Percentiles rank a stretch among this genome's conserved stretches.
Evolutionary conservation across 148 eudicot species (phyloP).

Genomic region (Chenopodium suecicum): DNA sequence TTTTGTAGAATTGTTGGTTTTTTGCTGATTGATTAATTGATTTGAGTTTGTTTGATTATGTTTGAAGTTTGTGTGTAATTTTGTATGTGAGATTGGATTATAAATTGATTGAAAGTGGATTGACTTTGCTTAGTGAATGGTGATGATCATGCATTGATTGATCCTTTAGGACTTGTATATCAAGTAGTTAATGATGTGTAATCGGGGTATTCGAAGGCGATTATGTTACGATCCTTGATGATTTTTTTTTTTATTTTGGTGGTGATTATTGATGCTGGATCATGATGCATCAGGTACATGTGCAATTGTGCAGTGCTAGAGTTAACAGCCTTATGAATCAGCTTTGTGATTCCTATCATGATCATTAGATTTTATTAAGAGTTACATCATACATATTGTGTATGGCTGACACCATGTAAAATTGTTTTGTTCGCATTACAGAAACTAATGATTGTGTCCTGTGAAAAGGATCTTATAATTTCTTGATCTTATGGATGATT

Average conservation of each 20-base stretch:
- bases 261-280: not conserved
- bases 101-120: slow-evolving; percentile 8
- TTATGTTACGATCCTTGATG: not conserved
- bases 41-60: not conserved
- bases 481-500: not conserved
- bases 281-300: not conserved
- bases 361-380: not conserved
- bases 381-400: not conserved
- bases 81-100: not conserved
- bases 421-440: not conserved
- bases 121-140: slow-evolving; percentile 2
- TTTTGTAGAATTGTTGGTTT: slow-evolving; percentile 18
- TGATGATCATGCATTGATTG: not conserved
- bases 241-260: not conserved
- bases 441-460: not conserved
- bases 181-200: not conserved
- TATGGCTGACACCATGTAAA: not conserved
- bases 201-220: not conserved
- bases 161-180: not conserved
- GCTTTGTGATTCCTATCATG: not conserved
- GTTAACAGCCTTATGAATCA: not conserved
- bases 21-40: not conserved
- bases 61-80: not conserved
- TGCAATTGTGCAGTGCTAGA: not conserved
- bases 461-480: not conserved